Evolutionary conservation across 2,329 filamentous ascomycete genomes (phyloP).

Genomic region (Ceratocystiopsis minuta): DNA sequence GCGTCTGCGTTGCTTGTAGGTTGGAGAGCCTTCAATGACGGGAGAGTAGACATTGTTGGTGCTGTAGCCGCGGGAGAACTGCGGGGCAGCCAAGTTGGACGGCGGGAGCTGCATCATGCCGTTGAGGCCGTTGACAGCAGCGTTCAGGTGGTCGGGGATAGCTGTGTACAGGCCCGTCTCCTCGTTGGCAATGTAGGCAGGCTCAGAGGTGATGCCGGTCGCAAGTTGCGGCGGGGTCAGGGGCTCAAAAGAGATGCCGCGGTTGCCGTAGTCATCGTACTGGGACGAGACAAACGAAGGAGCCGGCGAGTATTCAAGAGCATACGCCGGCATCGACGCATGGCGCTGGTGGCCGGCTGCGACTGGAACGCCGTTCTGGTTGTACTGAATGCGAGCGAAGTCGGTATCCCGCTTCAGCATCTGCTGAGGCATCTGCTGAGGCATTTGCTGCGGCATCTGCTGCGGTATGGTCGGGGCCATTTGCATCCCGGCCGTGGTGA

Average conservation of each 20-base stretch:
- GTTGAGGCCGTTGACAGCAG: conserved; percentile 57
- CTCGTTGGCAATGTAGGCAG: conserved; percentile 94
- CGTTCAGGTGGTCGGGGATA: conserved; percentile 66
- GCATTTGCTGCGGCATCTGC: conserved; percentile 55
- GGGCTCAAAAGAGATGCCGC: conserved; percentile 89
- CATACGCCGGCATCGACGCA: conserved; percentile 94
- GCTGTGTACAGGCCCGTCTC: conserved; percentile 91
- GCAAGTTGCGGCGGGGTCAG: conserved; percentile 90
- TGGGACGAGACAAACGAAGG: conserved; percentile 98
- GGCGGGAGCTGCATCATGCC: conserved; percentile 82
- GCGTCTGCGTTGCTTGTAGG: conserved; percentile 91
- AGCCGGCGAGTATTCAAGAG: conserved; percentile 89
- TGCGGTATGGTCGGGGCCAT: conserved; percentile 43
- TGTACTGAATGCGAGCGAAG: conserved; percentile 67
- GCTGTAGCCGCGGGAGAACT: conserved; percentile 59
- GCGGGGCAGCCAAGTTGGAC: conserved; percentile 62
- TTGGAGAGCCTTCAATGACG: conserved; percentile 92
- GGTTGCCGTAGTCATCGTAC: conserved; percentile 93
- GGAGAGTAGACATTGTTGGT: conserved; percentile 65
- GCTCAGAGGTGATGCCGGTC: conserved; percentile 63
- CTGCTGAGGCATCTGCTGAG: conserved; percentile 49
- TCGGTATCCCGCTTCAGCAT: conserved; percentile 81
- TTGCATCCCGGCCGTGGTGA: conserved; percentile 30
- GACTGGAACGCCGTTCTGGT: conserved; percentile 77
- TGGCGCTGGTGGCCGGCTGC: conserved; percentile 75